Percentiles rank a stretch among this genome's conserved stretches.
Evolutionary conservation across 805 yeast genomes (phyloP).

Genomic region (Yarrowia keelungensis): DNA sequence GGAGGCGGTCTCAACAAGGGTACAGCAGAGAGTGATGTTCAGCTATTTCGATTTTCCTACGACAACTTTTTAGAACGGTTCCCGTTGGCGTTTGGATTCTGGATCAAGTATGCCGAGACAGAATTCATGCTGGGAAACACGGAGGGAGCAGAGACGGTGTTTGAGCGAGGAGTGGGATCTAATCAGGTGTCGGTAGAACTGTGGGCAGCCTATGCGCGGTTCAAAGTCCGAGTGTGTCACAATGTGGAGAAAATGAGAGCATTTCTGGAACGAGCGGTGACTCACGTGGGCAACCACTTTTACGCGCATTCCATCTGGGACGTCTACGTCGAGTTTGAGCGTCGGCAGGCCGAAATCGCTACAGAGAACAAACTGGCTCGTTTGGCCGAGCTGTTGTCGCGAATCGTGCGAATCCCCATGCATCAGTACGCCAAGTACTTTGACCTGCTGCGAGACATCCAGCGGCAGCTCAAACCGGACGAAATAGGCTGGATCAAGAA

Average conservation of each 20-base stretch:
- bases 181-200: constrained; percentile 49
- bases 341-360: constrained; percentile 50
- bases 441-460: constrained; percentile 51
- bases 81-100: constrained; percentile 53
- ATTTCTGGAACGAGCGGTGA: constrained; percentile 58
- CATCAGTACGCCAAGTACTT: constrained; percentile 87
- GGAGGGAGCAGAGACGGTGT: constrained; percentile 49
- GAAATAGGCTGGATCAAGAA: constrained; percentile 20
- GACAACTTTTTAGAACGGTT: constrained; percentile 48
- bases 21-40: constrained; percentile 45
- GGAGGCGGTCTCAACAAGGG: constrained; percentile 49
- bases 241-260: constrained; percentile 42
- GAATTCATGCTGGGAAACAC: constrained; percentile 50
- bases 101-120: constrained; percentile 53
- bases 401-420: constrained; percentile 61
- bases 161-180: constrained; percentile 48
- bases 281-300: constrained; percentile 71
- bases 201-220: constrained; percentile 53
- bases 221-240: constrained; percentile 47
- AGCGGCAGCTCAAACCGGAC: constrained; percentile 47
- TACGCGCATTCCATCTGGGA: constrained; percentile 87
- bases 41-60: constrained; percentile 46
- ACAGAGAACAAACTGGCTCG: constrained; percentile 51
- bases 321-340: constrained; percentile 67
- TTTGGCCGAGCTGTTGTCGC: constrained; percentile 51